Percentiles rank a stretch among this genome's conserved stretches.
These are phyloP conservation scores for Capsicum baccatum DNA, from an alignment of 257 asterid genomes.

Conservation along the genomic window DNA sequence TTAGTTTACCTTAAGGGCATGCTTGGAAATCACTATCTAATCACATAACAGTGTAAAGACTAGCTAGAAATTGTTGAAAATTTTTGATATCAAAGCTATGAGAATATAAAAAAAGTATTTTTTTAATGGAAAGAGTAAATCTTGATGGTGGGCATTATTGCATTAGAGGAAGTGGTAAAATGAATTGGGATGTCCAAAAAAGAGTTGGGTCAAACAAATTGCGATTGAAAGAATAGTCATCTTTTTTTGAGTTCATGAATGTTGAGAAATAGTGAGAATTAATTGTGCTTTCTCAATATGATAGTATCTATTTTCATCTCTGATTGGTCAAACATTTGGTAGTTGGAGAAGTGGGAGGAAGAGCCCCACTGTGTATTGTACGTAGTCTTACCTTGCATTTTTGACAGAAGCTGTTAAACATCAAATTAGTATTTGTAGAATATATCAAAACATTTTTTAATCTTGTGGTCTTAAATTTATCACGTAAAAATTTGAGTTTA, in stretches of 20 bases:
- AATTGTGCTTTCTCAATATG: background rate
- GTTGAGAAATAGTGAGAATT: background rate
- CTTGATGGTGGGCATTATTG: background rate
- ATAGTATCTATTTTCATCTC: background rate
- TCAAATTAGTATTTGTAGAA: too few species aligned
- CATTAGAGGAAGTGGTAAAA: background rate
- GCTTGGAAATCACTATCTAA: too few species aligned
- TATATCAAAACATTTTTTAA: too few species aligned
- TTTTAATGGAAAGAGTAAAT: background rate
- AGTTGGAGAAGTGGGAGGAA: constrained; percentile 23
- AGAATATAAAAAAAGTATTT: too few species aligned
- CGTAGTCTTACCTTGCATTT: too few species aligned
- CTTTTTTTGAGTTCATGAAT: constrained; percentile 20
- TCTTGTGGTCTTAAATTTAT: too few species aligned
- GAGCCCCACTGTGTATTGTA: too few species aligned
- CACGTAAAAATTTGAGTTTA: too few species aligned
- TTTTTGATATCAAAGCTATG: background rate
- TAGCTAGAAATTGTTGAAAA: too few species aligned
- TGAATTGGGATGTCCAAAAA: background rate
- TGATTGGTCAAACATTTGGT: background rate
- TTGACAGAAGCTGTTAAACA: too few species aligned
- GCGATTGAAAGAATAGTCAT: background rate
- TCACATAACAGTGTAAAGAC: too few species aligned
- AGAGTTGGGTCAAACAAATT: constrained; percentile 21
- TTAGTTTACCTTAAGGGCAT: too few species aligned